These are phyloP conservation scores for Halenospora varia DNA, from an alignment of 495 filamentous ascomycete genomes.

Conservation along the genomic window DNA sequence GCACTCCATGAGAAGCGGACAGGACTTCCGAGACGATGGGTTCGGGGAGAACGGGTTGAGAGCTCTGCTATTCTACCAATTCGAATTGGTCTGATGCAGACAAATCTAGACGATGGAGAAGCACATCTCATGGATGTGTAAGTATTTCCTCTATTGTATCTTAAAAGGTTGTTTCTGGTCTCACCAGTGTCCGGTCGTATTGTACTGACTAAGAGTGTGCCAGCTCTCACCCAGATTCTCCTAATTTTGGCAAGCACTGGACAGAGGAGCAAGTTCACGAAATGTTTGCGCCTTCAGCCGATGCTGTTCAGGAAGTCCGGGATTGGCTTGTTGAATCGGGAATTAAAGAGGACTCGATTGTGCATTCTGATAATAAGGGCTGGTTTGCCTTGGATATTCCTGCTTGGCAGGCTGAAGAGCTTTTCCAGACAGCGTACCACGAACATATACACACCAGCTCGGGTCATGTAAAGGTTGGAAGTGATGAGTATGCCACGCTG, in stretches of 20 bases:
- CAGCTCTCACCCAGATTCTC: constrained; percentile 17
- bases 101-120: constrained; percentile 43
- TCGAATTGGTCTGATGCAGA: constrained; percentile 48
- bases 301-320: constrained; percentile 17
- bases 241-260: constrained; percentile 25
- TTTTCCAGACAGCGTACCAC: constrained; percentile 21
- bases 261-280: constrained; percentile 17
- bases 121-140: constrained; percentile 47
- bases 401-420: constrained; percentile 18
- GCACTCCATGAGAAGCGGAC: constrained; percentile 12
- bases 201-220: too few relatives aligned
- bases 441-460: constrained; percentile 8
- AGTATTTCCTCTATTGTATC: constrained; percentile 25
- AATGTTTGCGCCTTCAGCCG: constrained; percentile 20
- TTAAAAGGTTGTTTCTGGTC: too few relatives aligned
- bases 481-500: constrained; percentile 12
- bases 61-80: constrained; percentile 34
- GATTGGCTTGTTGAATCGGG: constrained; percentile 19
- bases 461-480: constrained; percentile 8
- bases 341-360: constrained; percentile 8
- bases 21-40: not conserved
- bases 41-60: constrained; percentile 3
- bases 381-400: constrained; percentile 21
- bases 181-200: too few relatives aligned
- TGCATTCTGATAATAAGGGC: constrained; percentile 17